Evolutionary conservation across 805 yeast species (phyloP), one percentile per base, ranked within the genome.

Genomic region (Saccharomycopsis javanensis): DNA sequence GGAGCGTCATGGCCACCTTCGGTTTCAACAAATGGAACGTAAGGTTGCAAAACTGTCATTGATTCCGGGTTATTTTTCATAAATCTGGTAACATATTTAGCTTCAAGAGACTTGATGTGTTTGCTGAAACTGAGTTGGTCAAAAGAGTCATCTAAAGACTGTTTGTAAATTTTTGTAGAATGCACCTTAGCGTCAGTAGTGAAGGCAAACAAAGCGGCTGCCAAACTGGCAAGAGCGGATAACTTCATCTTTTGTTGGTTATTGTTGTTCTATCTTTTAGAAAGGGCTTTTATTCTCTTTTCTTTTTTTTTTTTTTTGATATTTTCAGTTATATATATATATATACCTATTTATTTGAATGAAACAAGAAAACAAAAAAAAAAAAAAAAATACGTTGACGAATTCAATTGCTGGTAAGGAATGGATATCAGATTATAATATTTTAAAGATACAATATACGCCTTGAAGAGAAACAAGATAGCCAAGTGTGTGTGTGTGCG

Each of bases 1-100:
- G 98, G 97, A 52, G 88, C 78, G 63, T 86, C 85, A 68, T 85
- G 89, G 50, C 66, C 65, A 38, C 65, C 69, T 10, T 48, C 20
- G 45, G 58, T 35, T 30, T 59, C 61, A 34, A 64, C 67, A 38
- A 69, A 64, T 16, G 69, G 70, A 54, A 57, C 42, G 23, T 59
- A 52, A 15, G 57, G 55, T 31, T 50, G 50, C 30, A 58, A 63
- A 54, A 50, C 48, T 20, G 52, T 56, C 15, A 65, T 63, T 62
- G 72, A 65, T 61, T 75, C 76, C 13, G 78, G 78, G 60, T 72
- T 70, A 23, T 74, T 74, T 57, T 71, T 70, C 61, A 77, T 74
- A 68, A 74, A 83, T 50, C 75, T 68, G 55, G 74, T 71, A 58
- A 80, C 65, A 70, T 86, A 86, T 71, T 85, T 85, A 64, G 76